Percentiles rank a stretch among this genome's conserved stretches.
These are phyloP conservation scores for Eucalyptus dawsonii DNA, from an alignment of 345 rosid species.

Conservation along the genomic window DNA sequence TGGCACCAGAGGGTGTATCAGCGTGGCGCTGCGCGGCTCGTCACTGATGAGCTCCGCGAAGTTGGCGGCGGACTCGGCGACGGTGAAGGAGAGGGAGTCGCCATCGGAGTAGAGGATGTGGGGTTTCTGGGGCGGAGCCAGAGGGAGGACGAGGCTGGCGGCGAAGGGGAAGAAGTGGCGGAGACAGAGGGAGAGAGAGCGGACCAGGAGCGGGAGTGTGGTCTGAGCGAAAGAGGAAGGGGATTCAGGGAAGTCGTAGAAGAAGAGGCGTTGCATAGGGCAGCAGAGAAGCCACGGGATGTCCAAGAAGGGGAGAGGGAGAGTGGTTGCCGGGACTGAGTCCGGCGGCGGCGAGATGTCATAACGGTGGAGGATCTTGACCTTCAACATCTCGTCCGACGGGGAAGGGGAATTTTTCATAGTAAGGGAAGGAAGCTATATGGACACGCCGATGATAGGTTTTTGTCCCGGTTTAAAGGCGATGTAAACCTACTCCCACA, in stretches of 20 bases:
- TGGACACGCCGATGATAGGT: not conserved
- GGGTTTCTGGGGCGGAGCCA: constrained; percentile 6
- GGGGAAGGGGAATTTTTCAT: not conserved
- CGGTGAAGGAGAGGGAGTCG: constrained; percentile 1
- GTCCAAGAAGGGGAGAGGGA: constrained; percentile 32
- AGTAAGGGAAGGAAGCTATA: not conserved
- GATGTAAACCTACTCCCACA: no score
- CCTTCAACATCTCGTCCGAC: not conserved
- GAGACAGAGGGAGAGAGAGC: constrained; percentile 33
- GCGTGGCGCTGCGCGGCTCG: not conserved
- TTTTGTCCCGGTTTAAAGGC: no score
- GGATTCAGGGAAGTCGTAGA: constrained; percentile 19
- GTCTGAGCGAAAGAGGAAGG: constrained; percentile 7
- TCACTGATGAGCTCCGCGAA: not conserved
- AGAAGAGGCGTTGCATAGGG: constrained; percentile 8
- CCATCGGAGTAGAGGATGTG: not conserved
- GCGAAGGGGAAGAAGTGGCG: constrained; percentile 32
- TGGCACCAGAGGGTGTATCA: constrained; percentile 13
- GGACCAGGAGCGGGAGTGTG: constrained; percentile 23
- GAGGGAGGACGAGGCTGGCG: constrained; percentile 3
- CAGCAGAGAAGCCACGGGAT: constrained; percentile 6
- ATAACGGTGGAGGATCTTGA: constrained; percentile 3
- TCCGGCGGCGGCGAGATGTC: constrained; percentile 18
- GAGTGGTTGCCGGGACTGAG: constrained; percentile 8
- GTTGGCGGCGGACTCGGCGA: constrained; percentile 11